phyloP scores from a whole-genome alignment of 2,329 filamentous ascomycete species.

The Myriosclerotinia scirpicola region DNA sequence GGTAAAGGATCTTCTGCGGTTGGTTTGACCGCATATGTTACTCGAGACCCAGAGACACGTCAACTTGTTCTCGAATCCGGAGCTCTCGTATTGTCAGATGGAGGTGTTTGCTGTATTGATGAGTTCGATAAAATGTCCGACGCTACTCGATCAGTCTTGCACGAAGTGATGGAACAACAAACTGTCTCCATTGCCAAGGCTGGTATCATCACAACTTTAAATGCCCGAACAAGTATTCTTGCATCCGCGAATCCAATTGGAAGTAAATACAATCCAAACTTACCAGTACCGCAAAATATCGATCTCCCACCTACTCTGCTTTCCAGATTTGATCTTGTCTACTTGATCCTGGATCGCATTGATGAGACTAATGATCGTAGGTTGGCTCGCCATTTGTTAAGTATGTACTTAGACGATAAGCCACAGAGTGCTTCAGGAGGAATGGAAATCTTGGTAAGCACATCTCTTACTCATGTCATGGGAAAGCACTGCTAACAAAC shows the following conservation, averaged over 20 bases:
- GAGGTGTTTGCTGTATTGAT: slow-evolving; percentile 75
- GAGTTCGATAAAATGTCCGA: slow-evolving; percentile 82
- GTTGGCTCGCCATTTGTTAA: slow-evolving; percentile 86
- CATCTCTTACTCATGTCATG: slow-evolving; percentile 19
- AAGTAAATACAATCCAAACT: slow-evolving; percentile 93
- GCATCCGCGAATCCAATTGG: slow-evolving; percentile 98
- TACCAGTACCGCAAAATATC: slow-evolving; percentile 97
- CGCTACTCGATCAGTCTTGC: slow-evolving; percentile 68
- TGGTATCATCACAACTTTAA: slow-evolving; percentile 82
- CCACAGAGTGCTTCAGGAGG: slow-evolving; percentile 76
- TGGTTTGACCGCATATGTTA: slow-evolving; percentile 75
- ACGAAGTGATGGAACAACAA: slow-evolving; percentile 82
- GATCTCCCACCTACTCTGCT: slow-evolving; percentile 93
- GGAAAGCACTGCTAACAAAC: slow-evolving; percentile 2
- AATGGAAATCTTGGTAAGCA: slow-evolving; percentile 76
- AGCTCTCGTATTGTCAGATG: slow-evolving; percentile 71
- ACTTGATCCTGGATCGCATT: slow-evolving; percentile 90
- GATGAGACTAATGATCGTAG: slow-evolving; percentile 88
- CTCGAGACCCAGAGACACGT: slow-evolving; percentile 70
- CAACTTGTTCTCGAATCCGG: slow-evolving; percentile 75
- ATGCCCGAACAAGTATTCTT: slow-evolving; percentile 91
- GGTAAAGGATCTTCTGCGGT: slow-evolving; percentile 76
- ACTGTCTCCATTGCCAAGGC: slow-evolving; percentile 77
- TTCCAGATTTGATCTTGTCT: slow-evolving; percentile 95
- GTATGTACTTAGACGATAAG: slow-evolving; percentile 94